Base-by-base conservation (phyloP, 2,329 filamentous ascomycete species). In the Verticillium nubilum region DNA sequence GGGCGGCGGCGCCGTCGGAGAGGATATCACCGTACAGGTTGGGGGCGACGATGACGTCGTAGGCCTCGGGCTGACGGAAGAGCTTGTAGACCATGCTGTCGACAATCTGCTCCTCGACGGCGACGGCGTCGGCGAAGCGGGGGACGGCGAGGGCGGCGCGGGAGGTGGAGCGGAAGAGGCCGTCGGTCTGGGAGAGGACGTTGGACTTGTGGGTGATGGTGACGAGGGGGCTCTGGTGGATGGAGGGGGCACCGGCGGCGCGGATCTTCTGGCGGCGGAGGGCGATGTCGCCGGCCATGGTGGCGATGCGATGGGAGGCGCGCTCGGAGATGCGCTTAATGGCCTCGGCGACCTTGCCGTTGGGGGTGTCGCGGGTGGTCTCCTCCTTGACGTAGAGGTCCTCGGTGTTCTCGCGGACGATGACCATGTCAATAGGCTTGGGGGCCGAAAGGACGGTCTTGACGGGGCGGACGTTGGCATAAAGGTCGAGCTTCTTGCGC, bases 41-140 rank as follows among this genome's bases (percentile, higher is more conserved):
- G 57, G 94, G 95, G 9, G 94, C 95, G 54, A 99, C 95, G 67
- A 99, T 96, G 66, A 98, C 94, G 74, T 99, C 95, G 86, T 98
- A 99, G 71, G 89, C 89, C 70, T 89, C 84, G 52, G 95, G 95
- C 77, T 98, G 92, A 63, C 94, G 91, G 87, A 98, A 98, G 60
- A 99, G 89, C 82, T 98, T 98, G 86, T 98, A 98, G 60, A 98
- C 92, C 95, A 99, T 99, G 63, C 89, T 94, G 78, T 99, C 95
- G 64, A 99, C 94, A 67, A 99, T 99, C 80, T 99, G 95, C 82
- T 98, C 95, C 77, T 98, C 95, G 58, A 97, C 82, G 50, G 78
- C 77, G 58, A 96, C 79, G 56, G 75, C 76, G 42, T 47, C 42
- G 62, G 67, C 75, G 79, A 91, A 97, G 65, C 79, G 82, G 13